Conservation (phyloP, 768 basidiomycete species). For the Auriculariales sp. region DNA sequence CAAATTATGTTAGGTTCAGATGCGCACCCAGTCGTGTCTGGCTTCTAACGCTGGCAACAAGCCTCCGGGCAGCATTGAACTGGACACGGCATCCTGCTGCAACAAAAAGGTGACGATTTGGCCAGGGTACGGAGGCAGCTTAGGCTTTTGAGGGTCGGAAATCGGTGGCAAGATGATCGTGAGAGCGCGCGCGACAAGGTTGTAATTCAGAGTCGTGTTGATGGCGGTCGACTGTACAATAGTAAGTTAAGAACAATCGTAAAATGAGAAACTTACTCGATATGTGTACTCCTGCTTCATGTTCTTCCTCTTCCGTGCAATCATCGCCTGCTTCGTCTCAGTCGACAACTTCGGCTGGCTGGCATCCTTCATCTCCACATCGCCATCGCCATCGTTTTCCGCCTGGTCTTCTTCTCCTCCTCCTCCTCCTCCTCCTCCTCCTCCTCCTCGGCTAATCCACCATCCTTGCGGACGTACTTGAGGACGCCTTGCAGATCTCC, state of each 20-base stretch:
- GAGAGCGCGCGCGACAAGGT: conserved; percentile 2
- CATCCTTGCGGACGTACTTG: too few relatives aligned
- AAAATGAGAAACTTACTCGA: too few relatives aligned
- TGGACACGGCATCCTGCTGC: conserved; percentile 36
- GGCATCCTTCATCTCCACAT: too few relatives aligned
- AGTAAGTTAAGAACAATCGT: too few relatives aligned
- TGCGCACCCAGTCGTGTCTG: conserved; percentile 53
- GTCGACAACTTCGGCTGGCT: neutral
- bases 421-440: too few relatives aligned
- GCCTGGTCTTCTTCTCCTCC: too few relatives aligned
- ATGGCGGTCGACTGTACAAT: too few relatives aligned
- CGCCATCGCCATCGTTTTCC: too few relatives aligned
- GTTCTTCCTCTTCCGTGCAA: neutral
- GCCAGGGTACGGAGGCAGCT: conserved; percentile 34
- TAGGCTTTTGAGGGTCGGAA: conserved; percentile 5
- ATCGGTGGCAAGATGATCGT: neutral
- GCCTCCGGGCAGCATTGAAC: conserved; percentile 47
- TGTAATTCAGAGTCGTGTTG: neutral
- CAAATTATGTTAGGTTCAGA: neutral
- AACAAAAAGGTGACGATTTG: conserved; percentile 47
- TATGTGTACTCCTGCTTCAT: too few relatives aligned
- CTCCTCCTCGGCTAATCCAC: too few relatives aligned
- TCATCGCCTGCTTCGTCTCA: neutral
- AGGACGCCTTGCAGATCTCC: too few relatives aligned
- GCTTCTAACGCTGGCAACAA: conserved; percentile 37